phyloP scores from a whole-genome alignment of 257 asterid genomes.

The Fraxinus cuspidata region DNA sequence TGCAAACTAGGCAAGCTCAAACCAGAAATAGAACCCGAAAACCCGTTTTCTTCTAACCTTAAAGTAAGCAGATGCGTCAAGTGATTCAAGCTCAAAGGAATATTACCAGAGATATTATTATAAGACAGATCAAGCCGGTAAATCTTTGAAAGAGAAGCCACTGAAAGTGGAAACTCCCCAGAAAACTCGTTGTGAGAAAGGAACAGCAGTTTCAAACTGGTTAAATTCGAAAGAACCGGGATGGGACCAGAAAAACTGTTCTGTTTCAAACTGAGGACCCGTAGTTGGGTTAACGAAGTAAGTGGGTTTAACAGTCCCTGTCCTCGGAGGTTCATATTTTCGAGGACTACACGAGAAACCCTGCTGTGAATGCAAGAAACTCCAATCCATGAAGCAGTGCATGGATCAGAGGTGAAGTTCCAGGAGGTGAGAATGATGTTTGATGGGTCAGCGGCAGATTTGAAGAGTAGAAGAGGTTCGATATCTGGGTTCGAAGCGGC shows the following conservation, averaged over 20 bases:
- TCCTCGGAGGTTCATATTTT: constrained; percentile 37
- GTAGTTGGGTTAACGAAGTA: constrained; percentile 51
- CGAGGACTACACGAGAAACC: constrained; percentile 74
- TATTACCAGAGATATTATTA: constrained; percentile 59
- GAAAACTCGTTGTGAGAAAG: constrained; percentile 62
- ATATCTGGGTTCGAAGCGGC: constrained; percentile 62
- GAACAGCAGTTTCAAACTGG: constrained; percentile 56
- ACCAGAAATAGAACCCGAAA: constrained; percentile 56
- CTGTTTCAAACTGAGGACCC: constrained; percentile 67
- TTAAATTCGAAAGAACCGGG: constrained; percentile 70
- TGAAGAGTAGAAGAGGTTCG: constrained; percentile 55
- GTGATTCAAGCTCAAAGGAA: constrained; percentile 43
- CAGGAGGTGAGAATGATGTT: constrained; percentile 51
- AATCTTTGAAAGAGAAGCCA: constrained; percentile 46
- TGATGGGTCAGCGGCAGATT: constrained; percentile 53
- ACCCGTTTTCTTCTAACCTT: constrained; percentile 59
- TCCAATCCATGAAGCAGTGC: constrained; percentile 65
- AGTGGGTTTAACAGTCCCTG: constrained; percentile 20
- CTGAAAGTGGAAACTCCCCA: constrained; percentile 55
- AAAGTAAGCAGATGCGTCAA: constrained; percentile 65
- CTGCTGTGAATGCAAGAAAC: constrained; percentile 64
- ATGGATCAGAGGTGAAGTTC: constrained; percentile 60
- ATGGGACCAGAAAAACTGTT: constrained; percentile 62
- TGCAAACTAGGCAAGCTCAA: constrained; percentile 48
- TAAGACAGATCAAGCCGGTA: constrained; percentile 81